Base-by-base conservation (phyloP, 2,329 filamentous ascomycete species). In the Nannizziopsis arthrosporioides region DNA sequence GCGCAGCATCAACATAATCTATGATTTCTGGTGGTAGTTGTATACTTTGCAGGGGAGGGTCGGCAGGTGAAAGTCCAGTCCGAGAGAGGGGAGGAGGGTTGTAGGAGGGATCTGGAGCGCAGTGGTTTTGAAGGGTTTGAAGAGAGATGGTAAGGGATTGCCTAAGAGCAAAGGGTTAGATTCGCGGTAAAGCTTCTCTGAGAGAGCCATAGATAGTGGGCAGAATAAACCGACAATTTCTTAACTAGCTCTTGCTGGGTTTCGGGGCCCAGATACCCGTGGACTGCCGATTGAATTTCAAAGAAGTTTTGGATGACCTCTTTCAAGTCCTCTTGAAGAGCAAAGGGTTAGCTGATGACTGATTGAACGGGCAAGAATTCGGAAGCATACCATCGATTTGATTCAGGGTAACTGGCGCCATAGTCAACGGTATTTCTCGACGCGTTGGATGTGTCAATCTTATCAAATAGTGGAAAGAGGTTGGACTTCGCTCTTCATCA, bases 271-370 rank as follows among this genome's bases (percentile, higher is more conserved):
- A 78, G 70, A 57, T 80, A 78, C 54, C 78, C 77, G 59, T 78
- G 73, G 1, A 71, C 67, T n/a, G 69, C 68, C 27, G 73, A 72
- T 61, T 81, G 76, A 39, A 78, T 73, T 54, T 78, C 73, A 66
- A 77, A 81, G 44, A 82, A 70, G 55, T 77, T 75, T 55, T 78
- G 75, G 54, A 81, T 77, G 50, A 80, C 73, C 40, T 74, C 71
- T 63, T 78, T 79, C 46, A 81, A 66, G 55, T 78, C 73, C 42
- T 66, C 72, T 75, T 56, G 14, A 8, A n/a, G 37, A 36, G 17
- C 11, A 30, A 11, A 39, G 53, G 36, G 55, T 56, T 17, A 59
- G 53, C 30, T 15, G 11, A 44, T 55, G 15, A 59, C 51, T n/a
- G 51, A 3, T 11, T 12, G 14, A 5, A 17, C 2, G 8, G 4